Conservation (phyloP, 352 stramenopile species). For the Phytophthora litchii region DNA sequence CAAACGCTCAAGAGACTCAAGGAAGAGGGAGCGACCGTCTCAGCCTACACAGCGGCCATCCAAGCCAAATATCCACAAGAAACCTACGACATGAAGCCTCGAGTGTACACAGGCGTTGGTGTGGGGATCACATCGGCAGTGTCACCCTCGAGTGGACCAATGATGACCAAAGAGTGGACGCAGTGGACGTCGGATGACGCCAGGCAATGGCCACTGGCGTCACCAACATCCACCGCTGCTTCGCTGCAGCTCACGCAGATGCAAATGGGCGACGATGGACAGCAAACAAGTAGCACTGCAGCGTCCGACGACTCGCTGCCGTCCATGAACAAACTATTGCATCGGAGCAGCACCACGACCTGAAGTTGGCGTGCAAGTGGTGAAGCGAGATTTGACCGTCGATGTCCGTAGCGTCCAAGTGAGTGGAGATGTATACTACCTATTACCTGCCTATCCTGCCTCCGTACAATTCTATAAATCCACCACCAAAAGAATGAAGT, state of each 20-base stretch:
- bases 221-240: conserved; percentile 21
- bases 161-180: conserved; percentile 18
- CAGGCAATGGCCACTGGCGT: conserved; percentile 32
- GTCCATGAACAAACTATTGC: conserved; percentile 68
- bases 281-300: background rate
- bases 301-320: conserved; percentile 45
- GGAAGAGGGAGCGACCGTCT: conserved; percentile 9
- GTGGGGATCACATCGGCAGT: background rate
- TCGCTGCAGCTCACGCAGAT: conserved; percentile 23
- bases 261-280: conserved; percentile 16
- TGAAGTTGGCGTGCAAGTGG: conserved; percentile 5
- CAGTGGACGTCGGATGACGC: conserved; percentile 27
- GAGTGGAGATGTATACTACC: conserved; percentile 36
- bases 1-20: conserved; percentile 29
- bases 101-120: conserved; percentile 8
- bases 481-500: conserved; percentile 5
- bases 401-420: conserved; percentile 18
- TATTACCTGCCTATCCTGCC: conserved; percentile 21
- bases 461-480: conserved; percentile 15
- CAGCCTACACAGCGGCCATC: conserved; percentile 5
- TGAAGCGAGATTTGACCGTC: conserved; percentile 3
- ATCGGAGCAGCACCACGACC: conserved; percentile 27
- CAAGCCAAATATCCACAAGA: conserved; percentile 11
- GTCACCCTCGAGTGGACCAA: conserved; percentile 7
- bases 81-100: conserved; percentile 4